phyloP scores from a whole-genome alignment of 129 eudicot species.

The Mikania micrantha region DNA sequence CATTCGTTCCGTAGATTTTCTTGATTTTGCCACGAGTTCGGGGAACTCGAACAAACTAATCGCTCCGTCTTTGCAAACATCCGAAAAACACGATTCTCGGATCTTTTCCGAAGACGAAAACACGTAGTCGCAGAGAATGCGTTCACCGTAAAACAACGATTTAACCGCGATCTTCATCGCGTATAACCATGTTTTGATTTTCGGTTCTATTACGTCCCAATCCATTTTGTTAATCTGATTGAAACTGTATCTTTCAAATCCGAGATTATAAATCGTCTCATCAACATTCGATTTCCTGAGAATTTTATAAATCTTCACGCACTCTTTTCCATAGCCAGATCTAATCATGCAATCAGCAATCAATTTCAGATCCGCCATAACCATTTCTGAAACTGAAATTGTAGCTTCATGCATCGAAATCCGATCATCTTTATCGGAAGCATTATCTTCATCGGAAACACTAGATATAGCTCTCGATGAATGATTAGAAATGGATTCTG shows the following conservation, averaged over 20 bases:
- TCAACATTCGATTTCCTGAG: conserved; percentile 69
- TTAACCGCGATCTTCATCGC: conserved; percentile 41
- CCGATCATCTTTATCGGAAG: conserved; percentile 33
- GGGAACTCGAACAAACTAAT: conserved; percentile 52
- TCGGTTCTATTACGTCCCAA: conserved; percentile 52
- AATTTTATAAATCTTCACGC: conserved; percentile 58
- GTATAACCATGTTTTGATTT: conserved; percentile 56
- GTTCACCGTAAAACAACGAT: conserved; percentile 57
- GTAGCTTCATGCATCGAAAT: neutral
- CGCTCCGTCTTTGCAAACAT: conserved; percentile 48
- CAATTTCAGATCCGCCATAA: conserved; percentile 51
- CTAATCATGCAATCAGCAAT: conserved; percentile 83
- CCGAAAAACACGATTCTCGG: conserved; percentile 57
- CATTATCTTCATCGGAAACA: conserved; percentile 37
- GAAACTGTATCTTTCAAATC: conserved; percentile 34
- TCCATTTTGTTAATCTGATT: conserved; percentile 62
- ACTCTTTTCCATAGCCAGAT: conserved; percentile 65
- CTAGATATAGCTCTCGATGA: conserved; percentile 38
- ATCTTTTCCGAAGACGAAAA: conserved; percentile 50
- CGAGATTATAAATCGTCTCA: conserved; percentile 63
- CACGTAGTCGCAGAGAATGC: conserved; percentile 65
- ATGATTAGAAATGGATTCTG: conserved; percentile 44
- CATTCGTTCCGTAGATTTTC: conserved; percentile 73
- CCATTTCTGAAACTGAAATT: conserved; percentile 30
- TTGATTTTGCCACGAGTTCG: conserved; percentile 46